Conservation (phyloP, 1,284 basidiomycete species). For the Chalciporus sp. region DNA sequence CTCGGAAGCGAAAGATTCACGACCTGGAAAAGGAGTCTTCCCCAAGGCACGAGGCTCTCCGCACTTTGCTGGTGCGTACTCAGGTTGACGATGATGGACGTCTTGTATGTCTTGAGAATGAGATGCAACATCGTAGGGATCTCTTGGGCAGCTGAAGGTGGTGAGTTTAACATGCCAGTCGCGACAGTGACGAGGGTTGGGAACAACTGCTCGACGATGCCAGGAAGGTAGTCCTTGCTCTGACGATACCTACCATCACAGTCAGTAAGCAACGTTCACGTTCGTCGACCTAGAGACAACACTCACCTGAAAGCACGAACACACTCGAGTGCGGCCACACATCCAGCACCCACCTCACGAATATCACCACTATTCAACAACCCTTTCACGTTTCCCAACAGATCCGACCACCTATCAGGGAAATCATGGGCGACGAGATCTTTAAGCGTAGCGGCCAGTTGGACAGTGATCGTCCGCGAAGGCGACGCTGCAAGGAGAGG, state of each 20-base stretch:
- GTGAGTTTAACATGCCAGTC: constrained; percentile 60
- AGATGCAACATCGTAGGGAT: constrained; percentile 79
- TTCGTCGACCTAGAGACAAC: not conserved
- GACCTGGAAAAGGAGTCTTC: constrained; percentile 76
- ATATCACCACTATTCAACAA: constrained; percentile 66
- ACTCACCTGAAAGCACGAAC: constrained; percentile 68
- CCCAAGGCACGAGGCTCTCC: constrained; percentile 83
- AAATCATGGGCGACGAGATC: constrained; percentile 73
- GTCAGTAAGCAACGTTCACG: constrained; percentile 32
- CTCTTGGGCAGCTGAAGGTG: constrained; percentile 60
- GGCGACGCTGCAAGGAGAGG: constrained; percentile 69
- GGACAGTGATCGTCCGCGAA: constrained; percentile 68
- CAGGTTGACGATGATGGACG: constrained; percentile 72
- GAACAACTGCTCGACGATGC: constrained; percentile 65
- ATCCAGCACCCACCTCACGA: constrained; percentile 76
- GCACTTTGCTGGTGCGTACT: constrained; percentile 72
- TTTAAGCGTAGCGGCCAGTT: constrained; percentile 73
- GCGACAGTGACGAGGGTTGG: constrained; percentile 75
- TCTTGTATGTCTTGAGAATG: constrained; percentile 83
- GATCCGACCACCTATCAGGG: constrained; percentile 70
- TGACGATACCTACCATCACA: constrained; percentile 60
- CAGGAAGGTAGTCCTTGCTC: constrained; percentile 56
- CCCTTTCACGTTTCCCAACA: constrained; percentile 63
- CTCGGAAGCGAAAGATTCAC: constrained; percentile 69
- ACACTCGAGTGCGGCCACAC: constrained; percentile 73